Evolutionary conservation across 1,139 yeast genomes (phyloP), one percentile per base, ranked within the genome.

Genomic region (Saccharomyces uvarum): DNA sequence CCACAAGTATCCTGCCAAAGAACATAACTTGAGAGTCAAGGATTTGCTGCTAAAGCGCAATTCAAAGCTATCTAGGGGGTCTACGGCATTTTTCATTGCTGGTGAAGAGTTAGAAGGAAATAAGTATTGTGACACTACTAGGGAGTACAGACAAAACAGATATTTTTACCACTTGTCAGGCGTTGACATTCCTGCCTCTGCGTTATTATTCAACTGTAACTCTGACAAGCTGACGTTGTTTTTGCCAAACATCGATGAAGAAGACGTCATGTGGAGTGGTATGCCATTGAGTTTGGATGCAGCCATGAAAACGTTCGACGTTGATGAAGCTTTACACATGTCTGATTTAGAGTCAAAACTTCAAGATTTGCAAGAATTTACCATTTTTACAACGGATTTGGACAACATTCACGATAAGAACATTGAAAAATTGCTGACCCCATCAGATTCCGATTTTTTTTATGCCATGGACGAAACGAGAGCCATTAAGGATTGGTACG

Each of bases 201-300:
- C 82, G 61, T 79, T 89, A 1, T 71, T 86, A 28, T 93, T 81
- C 66, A 75, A 82, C 49, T 69, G 84, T 28, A 64, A 64, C 2
- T 61, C 70, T 19, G 89, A 86, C 54, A 75, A 79, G 54, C 76
- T 89, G 60, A 81, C 83, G 0, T 74, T 91, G 49, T 91, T 86
- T 66, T 75, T 93, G 53, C 97, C 98, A 2, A 80, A 86, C 56
- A 77, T 91, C 51, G 96, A 90, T 67, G 73, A 80, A 52, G 98
- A 93, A 50, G 97, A 88, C 67, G 88, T 93, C 51, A 87, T 93
- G 91, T 93, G 99, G 98, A 84, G 95, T 55, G 99, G 99, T 0
- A 69, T 86, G 71, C 98, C 99, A 1, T 61, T 88, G 14, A 74
- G 81, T 46, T 63, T 77, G n/a, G 83, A 84, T 53, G 83, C 85